Evolutionary conservation across 495 filamentous ascomycete species (phyloP).

Genomic region (Penicillium taxi): DNA sequence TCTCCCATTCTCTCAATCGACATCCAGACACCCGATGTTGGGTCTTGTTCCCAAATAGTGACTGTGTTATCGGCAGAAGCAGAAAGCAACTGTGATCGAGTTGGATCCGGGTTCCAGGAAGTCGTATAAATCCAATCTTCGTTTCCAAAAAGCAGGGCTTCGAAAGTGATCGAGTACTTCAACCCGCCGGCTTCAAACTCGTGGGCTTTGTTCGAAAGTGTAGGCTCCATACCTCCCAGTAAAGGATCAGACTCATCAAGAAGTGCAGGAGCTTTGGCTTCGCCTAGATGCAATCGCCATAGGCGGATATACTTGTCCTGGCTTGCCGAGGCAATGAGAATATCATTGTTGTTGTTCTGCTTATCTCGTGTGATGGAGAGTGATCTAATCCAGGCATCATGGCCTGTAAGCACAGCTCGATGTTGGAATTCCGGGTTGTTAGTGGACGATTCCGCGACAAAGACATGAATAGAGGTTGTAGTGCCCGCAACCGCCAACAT

Average conservation of each 20-base stretch:
- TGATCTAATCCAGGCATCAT: constrained; percentile 91
- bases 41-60: constrained; percentile 82
- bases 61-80: constrained; percentile 94
- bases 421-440: constrained; percentile 50
- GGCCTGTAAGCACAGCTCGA: constrained; percentile 73
- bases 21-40: constrained; percentile 80
- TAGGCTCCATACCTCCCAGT: constrained; percentile 51
- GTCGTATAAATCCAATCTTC: constrained; percentile 97
- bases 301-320: constrained; percentile 96
- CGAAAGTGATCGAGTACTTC: constrained; percentile 79
- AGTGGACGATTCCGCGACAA: constrained; percentile 42
- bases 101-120: constrained; percentile 55
- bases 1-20: constrained; percentile 79
- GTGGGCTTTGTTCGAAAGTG: constrained; percentile 82
- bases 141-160: constrained; percentile 89
- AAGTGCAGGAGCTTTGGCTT: constrained; percentile 25
- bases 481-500: constrained; percentile 82
- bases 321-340: constrained; percentile 85
- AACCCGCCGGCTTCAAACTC: constrained; percentile 48
- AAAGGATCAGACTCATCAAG: constrained; percentile 44
- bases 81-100: constrained; percentile 66
- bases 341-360: constrained; percentile 47
- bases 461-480: constrained; percentile 67
- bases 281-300: constrained; percentile 74
- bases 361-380: constrained; percentile 66